Conservation (phyloP, 1,284 basidiomycete species). For the Malassezia furfur region DNA sequence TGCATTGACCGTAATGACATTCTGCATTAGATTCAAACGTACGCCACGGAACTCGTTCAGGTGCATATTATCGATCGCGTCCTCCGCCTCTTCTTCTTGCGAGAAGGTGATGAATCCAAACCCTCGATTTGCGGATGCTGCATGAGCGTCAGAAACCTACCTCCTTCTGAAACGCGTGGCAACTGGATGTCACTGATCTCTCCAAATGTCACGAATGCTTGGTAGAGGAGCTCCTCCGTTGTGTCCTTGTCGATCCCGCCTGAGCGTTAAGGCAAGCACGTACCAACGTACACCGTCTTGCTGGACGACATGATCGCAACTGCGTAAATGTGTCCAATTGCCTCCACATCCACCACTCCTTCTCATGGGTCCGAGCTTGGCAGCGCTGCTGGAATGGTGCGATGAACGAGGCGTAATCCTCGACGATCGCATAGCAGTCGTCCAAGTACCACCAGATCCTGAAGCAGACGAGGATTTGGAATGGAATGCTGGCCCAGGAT, state of each 20-base stretch:
- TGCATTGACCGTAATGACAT: conserved; percentile 14
- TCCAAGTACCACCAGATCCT: not conserved
- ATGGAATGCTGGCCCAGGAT: conserved; percentile 1
- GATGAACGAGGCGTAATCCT: not conserved
- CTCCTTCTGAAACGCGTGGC: conserved; percentile 3
- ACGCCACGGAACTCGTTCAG: conserved; percentile 17
- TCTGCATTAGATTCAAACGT: conserved; percentile 2
- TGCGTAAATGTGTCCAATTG: not conserved
- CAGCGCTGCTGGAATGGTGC: not conserved
- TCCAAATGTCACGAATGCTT: conserved; percentile 11
- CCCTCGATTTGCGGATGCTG: conserved; percentile 8
- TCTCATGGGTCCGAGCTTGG: no score
- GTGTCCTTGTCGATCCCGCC: conserved; percentile 11
- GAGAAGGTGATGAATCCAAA: conserved; percentile 17
- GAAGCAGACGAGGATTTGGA: not conserved
- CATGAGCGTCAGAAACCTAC: not conserved
- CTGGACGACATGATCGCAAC: not conserved
- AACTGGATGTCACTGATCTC: conserved; percentile 16
- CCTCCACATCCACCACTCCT: not conserved
- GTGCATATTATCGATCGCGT: conserved; percentile 20
- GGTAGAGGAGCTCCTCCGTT: conserved; percentile 3
- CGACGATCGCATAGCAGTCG: not conserved
- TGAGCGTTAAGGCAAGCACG: not conserved
- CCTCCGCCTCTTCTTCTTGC: conserved; percentile 13
- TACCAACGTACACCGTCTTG: conserved; percentile 15